Evolutionary conservation across 2,329 filamentous ascomycete genomes (phyloP).

Genomic region (Magnaporthiopsis rhizophila): DNA sequence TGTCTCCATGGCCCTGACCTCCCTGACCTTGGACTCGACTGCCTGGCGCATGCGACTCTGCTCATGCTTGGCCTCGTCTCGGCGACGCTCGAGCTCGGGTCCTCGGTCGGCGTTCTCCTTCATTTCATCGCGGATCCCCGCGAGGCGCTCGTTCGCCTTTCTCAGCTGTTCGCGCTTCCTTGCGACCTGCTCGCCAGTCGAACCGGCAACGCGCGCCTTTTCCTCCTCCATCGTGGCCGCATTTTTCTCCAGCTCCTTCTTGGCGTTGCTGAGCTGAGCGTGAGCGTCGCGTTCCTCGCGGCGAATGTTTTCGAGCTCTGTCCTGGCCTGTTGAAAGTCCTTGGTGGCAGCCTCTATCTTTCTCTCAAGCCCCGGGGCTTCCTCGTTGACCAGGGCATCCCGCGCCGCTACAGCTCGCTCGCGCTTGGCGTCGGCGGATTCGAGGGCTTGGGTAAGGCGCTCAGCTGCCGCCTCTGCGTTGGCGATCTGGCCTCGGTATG

Average conservation of each 20-base stretch:
- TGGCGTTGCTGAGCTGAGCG: conserved; percentile 45
- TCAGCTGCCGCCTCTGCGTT: conserved; percentile 19
- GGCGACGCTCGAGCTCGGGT: conserved; percentile 23
- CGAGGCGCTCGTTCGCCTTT: conserved; percentile 42
- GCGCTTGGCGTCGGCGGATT: neutral
- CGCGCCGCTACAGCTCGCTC: conserved; percentile 14
- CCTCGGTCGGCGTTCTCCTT: conserved; percentile 20
- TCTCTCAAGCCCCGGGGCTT: conserved; percentile 37
- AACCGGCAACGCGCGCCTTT: conserved; percentile 52
- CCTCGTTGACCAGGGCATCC: conserved; percentile 34
- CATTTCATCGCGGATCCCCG: conserved; percentile 31
- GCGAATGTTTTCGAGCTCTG: conserved; percentile 46
- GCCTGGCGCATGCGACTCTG: conserved; percentile 22
- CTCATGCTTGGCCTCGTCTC: conserved; percentile 23
- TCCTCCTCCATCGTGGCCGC: conserved; percentile 46
- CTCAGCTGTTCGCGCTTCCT: conserved; percentile 49
- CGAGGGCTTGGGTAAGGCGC: conserved; percentile 2
- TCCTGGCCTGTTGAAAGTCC: conserved; percentile 32
- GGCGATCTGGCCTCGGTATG: conserved; percentile 35
- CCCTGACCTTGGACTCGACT: conserved; percentile 38
- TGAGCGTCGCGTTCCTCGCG: conserved; percentile 60
- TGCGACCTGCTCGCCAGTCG: conserved; percentile 57
- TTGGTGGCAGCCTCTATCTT: conserved; percentile 29
- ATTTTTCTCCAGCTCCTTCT: conserved; percentile 35
- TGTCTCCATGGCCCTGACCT: conserved; percentile 44